phyloP scores from a whole-genome alignment of 2,329 filamentous ascomycete species.

The Sarocladium kiliense region DNA sequence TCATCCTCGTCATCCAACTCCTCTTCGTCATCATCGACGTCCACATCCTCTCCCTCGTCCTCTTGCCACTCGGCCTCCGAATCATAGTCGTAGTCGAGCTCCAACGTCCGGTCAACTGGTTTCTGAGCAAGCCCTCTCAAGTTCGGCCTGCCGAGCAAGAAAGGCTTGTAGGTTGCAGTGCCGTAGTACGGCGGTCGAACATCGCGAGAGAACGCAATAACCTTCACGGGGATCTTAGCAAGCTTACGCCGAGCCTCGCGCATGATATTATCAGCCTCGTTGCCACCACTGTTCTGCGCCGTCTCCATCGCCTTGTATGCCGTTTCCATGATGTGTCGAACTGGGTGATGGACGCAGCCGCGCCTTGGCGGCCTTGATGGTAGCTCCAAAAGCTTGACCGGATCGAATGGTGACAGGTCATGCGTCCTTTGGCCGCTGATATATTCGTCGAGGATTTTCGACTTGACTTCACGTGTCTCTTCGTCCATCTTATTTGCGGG shows the following conservation, averaged over 20 bases:
- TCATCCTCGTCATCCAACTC: conserved; percentile 74
- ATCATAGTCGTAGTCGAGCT: conserved; percentile 77
- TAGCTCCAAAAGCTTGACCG: conserved; percentile 41
- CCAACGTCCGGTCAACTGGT: conserved; percentile 50
- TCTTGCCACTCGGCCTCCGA: conserved; percentile 86
- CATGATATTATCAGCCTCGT: conserved; percentile 26
- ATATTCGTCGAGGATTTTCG: conserved; percentile 46
- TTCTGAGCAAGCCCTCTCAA: conserved; percentile 48
- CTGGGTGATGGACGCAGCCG: conserved; percentile 44
- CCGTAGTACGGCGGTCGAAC: conserved; percentile 68
- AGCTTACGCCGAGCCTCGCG: conserved; percentile 35
- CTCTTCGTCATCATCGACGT: conserved; percentile 63
- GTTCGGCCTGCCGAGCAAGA: conserved; percentile 36
- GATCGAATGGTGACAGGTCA: conserved; percentile 37
- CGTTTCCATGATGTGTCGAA: conserved; percentile 56
- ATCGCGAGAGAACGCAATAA: conserved; percentile 57
- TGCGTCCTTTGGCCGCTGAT: conserved; percentile 37
- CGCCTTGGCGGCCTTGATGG: conserved; percentile 31
- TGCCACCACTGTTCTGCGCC: conserved; percentile 22
- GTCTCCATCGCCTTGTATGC: conserved; percentile 43
- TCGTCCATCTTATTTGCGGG: conserved; percentile 53
- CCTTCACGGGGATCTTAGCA: conserved; percentile 56
- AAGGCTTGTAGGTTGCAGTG: conserved; percentile 59
- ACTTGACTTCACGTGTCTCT: conserved; percentile 47
- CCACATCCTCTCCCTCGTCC: conserved; percentile 62